Base-by-base conservation (phyloP, 2,329 filamentous ascomycete species). In the Aspergillus ustus region DNA sequence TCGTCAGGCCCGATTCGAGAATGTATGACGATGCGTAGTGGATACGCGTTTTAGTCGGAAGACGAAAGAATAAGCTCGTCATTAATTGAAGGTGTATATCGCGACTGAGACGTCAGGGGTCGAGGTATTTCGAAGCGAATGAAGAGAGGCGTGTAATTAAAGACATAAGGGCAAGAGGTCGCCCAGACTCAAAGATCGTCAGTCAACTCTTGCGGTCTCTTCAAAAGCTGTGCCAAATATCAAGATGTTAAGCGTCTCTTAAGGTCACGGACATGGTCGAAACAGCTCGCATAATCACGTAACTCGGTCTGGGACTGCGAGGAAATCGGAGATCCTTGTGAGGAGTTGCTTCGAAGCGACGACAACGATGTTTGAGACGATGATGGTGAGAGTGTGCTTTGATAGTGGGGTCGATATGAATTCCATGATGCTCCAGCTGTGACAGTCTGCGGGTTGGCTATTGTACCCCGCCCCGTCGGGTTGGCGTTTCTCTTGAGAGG, bases 321-420 rank as follows among this genome's bases (percentile, higher is more conserved):
- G 3, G 92, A 93, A 66, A 96, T 82, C 22, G 77, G 76, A 49
- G 70, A 63, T 54, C 76, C 76, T 58, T 81, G 79, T 60, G 85
- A 86, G 28, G 84, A 77, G 56, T 81, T 83, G 76, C 89, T 91
- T 67, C 87, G 85, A 72, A 93, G 86, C 29, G 92, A 96, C 73
- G 89, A 91, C 57, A 97, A 85, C 73, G 92, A 96, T 69, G 90
- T 91, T 75, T 93, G 89, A 25, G 92, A 95, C 69, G 91, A 92
- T 22, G 92, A 96, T 2, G 89, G 70, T 25, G 77, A 74, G 31
- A 80, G 67, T 28, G 69, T 67, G 49, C 66, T 52, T 44, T 44
- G 46, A 52, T 58, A 60, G n/a, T 50, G 51, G 15, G 48, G 37
- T 34, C 68, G 63, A 48, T 71, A 70, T 53, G 66, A 60, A n/a